These are phyloP conservation scores for Mucor velutinosus DNA, from an alignment of 371 early-diverging fungal species.

Conservation along the genomic window DNA sequence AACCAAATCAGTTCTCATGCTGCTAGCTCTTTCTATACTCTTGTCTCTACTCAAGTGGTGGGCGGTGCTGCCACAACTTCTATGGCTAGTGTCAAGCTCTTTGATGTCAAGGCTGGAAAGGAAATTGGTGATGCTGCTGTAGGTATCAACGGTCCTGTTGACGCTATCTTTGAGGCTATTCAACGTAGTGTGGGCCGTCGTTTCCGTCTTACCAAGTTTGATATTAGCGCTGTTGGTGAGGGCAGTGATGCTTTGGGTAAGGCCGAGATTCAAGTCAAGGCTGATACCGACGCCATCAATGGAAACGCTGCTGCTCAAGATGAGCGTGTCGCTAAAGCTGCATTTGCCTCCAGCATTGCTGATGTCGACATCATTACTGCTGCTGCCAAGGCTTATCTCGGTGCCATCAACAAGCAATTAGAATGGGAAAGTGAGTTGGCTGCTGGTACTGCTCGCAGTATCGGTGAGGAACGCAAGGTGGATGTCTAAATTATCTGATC, in stretches of 20 bases:
- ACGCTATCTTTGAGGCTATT: constrained; percentile 83
- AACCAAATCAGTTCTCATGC: constrained; percentile 55
- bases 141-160: constrained; percentile 79
- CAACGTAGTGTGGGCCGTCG: constrained; percentile 73
- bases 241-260: constrained; percentile 88
- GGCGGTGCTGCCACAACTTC: constrained; percentile 70
- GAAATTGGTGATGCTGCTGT: constrained; percentile 75
- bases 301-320: constrained; percentile 7
- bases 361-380: constrained; percentile 86
- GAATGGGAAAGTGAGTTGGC: constrained; percentile 39
- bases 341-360: constrained; percentile 72
- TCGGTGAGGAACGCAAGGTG: constrained; percentile 48
- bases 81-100: constrained; percentile 76
- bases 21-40: constrained; percentile 46
- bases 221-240: constrained; percentile 83
- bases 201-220: constrained; percentile 72
- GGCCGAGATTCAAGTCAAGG: constrained; percentile 76
- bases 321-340: constrained; percentile 32
- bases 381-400: constrained; percentile 83
- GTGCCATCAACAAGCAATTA: constrained; percentile 79
- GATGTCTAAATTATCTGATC: constrained; percentile 32
- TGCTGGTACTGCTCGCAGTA: constrained; percentile 36
- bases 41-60: constrained; percentile 74
- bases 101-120: constrained; percentile 43
- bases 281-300: constrained; percentile 13